Base-by-base conservation (phyloP, 2,329 filamentous ascomycete genomes). In the Passalora sequoiae region DNA sequence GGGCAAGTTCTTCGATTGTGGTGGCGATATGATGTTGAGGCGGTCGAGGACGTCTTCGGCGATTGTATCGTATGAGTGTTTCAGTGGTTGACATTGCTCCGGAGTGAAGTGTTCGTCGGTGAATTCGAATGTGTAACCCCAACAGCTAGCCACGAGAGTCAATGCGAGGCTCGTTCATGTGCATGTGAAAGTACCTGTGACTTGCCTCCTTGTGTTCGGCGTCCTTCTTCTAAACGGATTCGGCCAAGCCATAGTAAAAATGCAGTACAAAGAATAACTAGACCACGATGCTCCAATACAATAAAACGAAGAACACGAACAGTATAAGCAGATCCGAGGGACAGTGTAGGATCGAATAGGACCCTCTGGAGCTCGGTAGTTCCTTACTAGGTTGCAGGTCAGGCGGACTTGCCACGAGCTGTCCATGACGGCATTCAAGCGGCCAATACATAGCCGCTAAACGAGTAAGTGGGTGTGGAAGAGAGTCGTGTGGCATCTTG, bases 41-140 rank as follows among this genome's bases (percentile, higher is more conserved):
- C 73, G 69, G 46, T 81, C 72, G 12, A 87, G 67, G 45, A 80
- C 82, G 46, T 84, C 74, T 51, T 85, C 78, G 22, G 74, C 84
- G 1, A 88, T 67, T 6, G 69, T 71, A 62, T 91, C 86, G 59
- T 86, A 89, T 1, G 77, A 76, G 45, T 77, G 74, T 38, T 80
- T 81, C 51, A 84, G 60, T 3, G 75, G 76, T 41, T 75, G 64
- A 28, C 82, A 66, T 56, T 86, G 69, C 42, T 81, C 74, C 5
- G 70, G 64, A 1, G 76, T 77, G 13, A 78, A 66, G 61, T 91
- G 86, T 3, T 80, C 64, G 4, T 74, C 61, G 1, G 83, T 85
- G 73, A 83, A 82, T 54, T 81, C 75, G 60, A 89, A 89, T 5
- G 72, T 75, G 57, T 86, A 77, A 15, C 77, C 82, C 79, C 81